Base-by-base conservation (phyloP, 768 basidiomycete species). In the Russula ochroleuca region DNA sequence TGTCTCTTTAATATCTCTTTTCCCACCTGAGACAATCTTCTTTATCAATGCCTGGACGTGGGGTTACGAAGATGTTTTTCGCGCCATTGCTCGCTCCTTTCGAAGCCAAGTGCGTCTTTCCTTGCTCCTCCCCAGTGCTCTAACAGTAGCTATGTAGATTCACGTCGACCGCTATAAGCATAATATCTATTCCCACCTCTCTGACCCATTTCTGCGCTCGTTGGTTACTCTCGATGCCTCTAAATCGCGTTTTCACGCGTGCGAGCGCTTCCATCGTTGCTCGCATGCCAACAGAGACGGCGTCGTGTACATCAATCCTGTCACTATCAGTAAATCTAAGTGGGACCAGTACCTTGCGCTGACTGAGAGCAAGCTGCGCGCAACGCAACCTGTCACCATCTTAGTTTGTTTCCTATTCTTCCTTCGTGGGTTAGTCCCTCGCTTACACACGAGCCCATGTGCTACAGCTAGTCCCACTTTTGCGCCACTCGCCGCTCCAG, bases 31-130 rank as follows among this genome's bases (percentile, higher is more conserved):
- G 5, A 86, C 86, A 0, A 78, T 84, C 59, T 97, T 98, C 76
- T 98, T 90, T 76, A 79, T 99, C 62, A 96, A 97, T 70, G 72
- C 83, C 0, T 99, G 96, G 96, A 96, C 95, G 0, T 95, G 90
- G 87, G 96, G 96, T 0, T 98, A 97, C 72, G 96, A 99, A 73
- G 92, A 94, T 61, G 76, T 95, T 15, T 77, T 97, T 33, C 91
- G 92, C 69, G 90, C 80, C 0, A 76, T 98, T 9, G 81, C 88
- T 2, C 75, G 78, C 2, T 77, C 79, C 0, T 98, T 96, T 69
- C 78, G 82, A 38, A 76, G 80, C 58, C 79, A 82, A 76, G 90
- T 88, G 67, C 25, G 72, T 70, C 49, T 28, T 13, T 38, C 11
- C n/a, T 15, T 4, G 15, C 3, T 7, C 35, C 1, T 33, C 1